Conservation (phyloP, 495 filamentous ascomycete species). For the Letharia columbiana region DNA sequence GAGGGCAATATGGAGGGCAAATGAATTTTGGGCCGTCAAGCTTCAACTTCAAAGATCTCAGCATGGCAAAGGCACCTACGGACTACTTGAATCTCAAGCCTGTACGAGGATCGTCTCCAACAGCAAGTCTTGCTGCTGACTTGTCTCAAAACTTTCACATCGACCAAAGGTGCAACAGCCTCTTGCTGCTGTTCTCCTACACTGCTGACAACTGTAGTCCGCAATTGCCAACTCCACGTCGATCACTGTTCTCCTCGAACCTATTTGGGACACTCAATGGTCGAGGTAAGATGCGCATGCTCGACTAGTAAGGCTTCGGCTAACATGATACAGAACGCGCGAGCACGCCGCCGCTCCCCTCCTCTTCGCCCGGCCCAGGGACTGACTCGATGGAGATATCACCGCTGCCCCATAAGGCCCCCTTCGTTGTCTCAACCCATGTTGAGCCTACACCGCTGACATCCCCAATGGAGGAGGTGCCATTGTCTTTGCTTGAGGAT, state of each 20-base stretch:
- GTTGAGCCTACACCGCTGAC: conserved; percentile 59
- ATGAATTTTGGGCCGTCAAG: conserved; percentile 51
- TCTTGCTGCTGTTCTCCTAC: conserved; percentile 20
- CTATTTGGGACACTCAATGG: conserved; percentile 58
- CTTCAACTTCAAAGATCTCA: conserved; percentile 66
- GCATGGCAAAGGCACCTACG: conserved; percentile 54
- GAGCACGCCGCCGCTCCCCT: conserved; percentile 75
- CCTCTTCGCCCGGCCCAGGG: conserved; percentile 70
- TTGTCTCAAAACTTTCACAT: conserved; percentile 94
- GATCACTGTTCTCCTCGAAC: conserved; percentile 82
- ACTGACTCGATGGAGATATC: conserved; percentile 89
- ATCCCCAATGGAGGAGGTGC: conserved; percentile 45
- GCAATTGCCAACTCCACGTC: conserved; percentile 79
- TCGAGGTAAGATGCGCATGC: conserved; percentile 47
- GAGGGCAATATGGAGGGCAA: conserved; percentile 40
- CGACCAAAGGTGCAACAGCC: conserved; percentile 63
- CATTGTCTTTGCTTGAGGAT: conserved; percentile 10
- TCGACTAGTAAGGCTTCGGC: conserved; percentile 10
- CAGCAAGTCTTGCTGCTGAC: conserved; percentile 81
- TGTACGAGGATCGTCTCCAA: conserved; percentile 78
- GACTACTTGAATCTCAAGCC: conserved; percentile 76
- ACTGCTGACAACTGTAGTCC: conserved; percentile 51
- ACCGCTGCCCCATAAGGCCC: conserved; percentile 80
- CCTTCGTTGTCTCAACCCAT: conserved; percentile 48
- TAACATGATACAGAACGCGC: conserved; percentile 50